These are phyloP conservation scores for Pichia paraexigua DNA, from an alignment of 805 yeast species.

Conservation along the genomic window DNA sequence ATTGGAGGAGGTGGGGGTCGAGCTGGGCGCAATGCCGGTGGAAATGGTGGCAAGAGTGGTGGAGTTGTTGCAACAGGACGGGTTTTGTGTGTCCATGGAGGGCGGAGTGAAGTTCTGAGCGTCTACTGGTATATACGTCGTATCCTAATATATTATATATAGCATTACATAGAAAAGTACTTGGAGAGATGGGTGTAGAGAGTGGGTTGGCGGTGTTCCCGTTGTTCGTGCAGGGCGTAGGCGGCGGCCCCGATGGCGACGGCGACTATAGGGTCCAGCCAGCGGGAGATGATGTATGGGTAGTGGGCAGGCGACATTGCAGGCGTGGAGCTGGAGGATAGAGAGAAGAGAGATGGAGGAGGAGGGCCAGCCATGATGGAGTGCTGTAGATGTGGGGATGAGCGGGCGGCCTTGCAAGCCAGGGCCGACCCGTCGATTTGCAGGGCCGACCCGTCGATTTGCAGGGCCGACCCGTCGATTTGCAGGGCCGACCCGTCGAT, in stretches of 20 bases:
- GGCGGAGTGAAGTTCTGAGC: neutral
- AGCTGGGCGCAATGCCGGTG: neutral
- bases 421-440: no score
- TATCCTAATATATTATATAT: no score
- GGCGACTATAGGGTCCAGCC: conserved; percentile 60
- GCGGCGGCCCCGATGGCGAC: conserved; percentile 53
- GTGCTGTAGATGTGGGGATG: no score
- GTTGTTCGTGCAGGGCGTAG: conserved; percentile 54
- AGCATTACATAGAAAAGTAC: neutral
- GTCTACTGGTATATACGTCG: no score
- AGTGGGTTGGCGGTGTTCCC: conserved; percentile 22
- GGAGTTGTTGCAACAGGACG: neutral
- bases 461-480: no score
- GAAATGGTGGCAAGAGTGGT: neutral
- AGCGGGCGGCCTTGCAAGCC: no score
- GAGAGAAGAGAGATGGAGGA: no score
- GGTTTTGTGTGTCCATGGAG: neutral
- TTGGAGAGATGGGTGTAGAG: neutral
- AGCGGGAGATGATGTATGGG: conserved; percentile 42
- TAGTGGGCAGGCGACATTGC: conserved; percentile 10
- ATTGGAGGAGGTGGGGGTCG: neutral
- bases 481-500: no score
- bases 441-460: no score
- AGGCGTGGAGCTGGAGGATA: neutral
- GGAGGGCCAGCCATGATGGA: no score